These are phyloP conservation scores for Camelina laxa DNA, from an alignment of 345 rosid species.

Conservation along the genomic window DNA sequence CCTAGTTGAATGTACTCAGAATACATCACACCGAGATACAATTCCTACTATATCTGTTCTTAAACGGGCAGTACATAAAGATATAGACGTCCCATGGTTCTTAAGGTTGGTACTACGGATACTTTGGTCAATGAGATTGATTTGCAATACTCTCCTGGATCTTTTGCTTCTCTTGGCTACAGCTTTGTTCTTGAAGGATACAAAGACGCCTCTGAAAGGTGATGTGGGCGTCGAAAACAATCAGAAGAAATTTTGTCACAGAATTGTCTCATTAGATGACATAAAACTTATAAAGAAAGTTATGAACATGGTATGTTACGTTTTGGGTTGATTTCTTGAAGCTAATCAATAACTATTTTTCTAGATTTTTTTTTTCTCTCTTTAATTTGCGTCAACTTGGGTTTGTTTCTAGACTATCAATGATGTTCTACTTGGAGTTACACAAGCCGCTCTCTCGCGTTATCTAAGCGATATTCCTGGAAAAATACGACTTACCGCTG, in stretches of 20 bases:
- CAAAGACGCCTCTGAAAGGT: constrained; percentile 56
- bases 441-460: constrained; percentile 63
- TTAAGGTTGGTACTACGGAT: constrained; percentile 40
- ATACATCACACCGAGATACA: too few species aligned
- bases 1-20: too few species aligned
- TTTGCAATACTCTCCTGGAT: constrained; percentile 60
- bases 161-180: constrained; percentile 43
- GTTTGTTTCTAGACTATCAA: constrained; percentile 54
- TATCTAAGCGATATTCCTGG: constrained; percentile 47
- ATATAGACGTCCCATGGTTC: constrained; percentile 32
- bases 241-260: constrained; percentile 46
- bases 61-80: constrained; percentile 27
- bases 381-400: constrained; percentile 16
- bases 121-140: constrained; percentile 43
- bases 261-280: constrained; percentile 52
- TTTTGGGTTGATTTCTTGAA: neutral
- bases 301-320: constrained; percentile 21
- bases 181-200: constrained; percentile 50
- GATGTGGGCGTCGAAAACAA: neutral
- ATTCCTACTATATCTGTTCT: constrained; percentile 44
- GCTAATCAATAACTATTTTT: neutral
- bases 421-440: constrained; percentile 62
- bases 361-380: neutral
- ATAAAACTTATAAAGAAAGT: constrained; percentile 42
- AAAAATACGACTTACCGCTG: constrained; percentile 47